A percentile compares a stretch with the other conserved stretches of the same genome.
These are phyloP conservation scores for Aspergillus fumigatus DNA, from an alignment of 2,329 filamentous ascomycete species.

Conservation along the genomic window DNA sequence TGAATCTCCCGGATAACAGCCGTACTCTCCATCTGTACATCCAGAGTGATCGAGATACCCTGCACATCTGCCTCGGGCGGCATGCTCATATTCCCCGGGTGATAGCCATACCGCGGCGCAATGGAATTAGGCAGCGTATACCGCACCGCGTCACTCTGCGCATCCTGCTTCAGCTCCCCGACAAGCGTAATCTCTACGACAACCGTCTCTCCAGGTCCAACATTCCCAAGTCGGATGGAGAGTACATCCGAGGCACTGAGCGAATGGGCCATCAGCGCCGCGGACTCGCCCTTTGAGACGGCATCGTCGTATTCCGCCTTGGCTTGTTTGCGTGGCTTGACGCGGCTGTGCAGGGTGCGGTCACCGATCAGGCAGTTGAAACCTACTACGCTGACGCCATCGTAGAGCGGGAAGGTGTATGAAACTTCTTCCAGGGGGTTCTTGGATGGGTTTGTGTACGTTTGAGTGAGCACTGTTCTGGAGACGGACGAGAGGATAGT, in stretches of 20 bases:
- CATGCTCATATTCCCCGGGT: background rate
- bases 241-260: constrained; percentile 61
- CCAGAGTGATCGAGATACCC: constrained; percentile 53
- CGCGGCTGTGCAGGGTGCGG: constrained; percentile 54
- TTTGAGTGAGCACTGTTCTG: constrained; percentile 52
- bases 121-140: constrained; percentile 66
- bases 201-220: constrained; percentile 55
- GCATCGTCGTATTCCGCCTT: constrained; percentile 57
- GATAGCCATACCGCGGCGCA: constrained; percentile 60
- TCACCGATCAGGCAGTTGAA: constrained; percentile 62
- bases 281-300: constrained; percentile 54
- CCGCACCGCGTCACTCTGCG: constrained; percentile 61
- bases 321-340: constrained; percentile 63
- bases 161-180: constrained; percentile 68
- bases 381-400: constrained; percentile 64
- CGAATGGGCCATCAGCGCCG: constrained; percentile 62
- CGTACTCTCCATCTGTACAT: constrained; percentile 55
- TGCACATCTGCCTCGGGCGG: constrained; percentile 10
- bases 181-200: constrained; percentile 62
- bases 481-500: constrained; percentile 55
- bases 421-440: constrained; percentile 50
- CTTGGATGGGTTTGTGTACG: constrained; percentile 55
- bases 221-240: constrained; percentile 62
- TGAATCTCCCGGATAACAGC: constrained; percentile 58
- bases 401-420: constrained; percentile 69